These are phyloP conservation scores for Monilinia vaccinii-corymbosi DNA, from an alignment of 2,329 filamentous ascomycete genomes.

Conservation along the genomic window DNA sequence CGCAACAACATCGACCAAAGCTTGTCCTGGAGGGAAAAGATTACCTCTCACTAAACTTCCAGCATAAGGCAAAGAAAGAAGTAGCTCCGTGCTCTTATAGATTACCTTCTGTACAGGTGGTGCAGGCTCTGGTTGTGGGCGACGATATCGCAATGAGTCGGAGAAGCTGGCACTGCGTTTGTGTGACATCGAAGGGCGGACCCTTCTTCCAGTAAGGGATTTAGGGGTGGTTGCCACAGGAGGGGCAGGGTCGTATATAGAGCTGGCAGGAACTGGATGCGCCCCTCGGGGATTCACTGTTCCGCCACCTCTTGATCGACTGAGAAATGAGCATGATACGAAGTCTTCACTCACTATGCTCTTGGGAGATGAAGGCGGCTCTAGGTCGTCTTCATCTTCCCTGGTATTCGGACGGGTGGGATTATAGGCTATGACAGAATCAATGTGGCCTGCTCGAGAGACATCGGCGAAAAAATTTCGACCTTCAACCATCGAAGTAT, in stretches of 20 bases:
- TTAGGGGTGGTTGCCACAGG: slow-evolving; percentile 51
- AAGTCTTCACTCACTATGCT: slow-evolving; percentile 53
- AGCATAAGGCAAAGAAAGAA: slow-evolving; percentile 58
- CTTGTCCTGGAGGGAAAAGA: slow-evolving; percentile 70
- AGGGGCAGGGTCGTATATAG: slow-evolving; percentile 38
- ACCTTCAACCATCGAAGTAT: slow-evolving; percentile 18
- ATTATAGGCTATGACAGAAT: slow-evolving; percentile 35
- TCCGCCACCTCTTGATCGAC: slow-evolving; percentile 38
- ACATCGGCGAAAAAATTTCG: slow-evolving; percentile 40
- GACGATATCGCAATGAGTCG: slow-evolving; percentile 68
- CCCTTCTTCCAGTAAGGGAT: slow-evolving; percentile 48
- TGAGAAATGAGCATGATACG: slow-evolving; percentile 55
- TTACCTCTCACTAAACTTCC: slow-evolving; percentile 84
- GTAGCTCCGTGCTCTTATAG: slow-evolving; percentile 46
- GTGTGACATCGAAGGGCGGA: slow-evolving; percentile 52
- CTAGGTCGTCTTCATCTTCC: slow-evolving; percentile 8
- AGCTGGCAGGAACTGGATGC: slow-evolving; percentile 47
- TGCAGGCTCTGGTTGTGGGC: slow-evolving; percentile 31
- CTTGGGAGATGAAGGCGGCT: slow-evolving; percentile 41
- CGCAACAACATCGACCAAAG: slow-evolving; percentile 62
- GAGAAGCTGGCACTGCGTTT: slow-evolving; percentile 83
- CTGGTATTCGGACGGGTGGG: slow-evolving; percentile 4
- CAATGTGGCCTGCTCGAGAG: slow-evolving; percentile 39
- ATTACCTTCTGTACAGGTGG: slow-evolving; percentile 40
- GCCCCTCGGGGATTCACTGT: slow-evolving; percentile 39